These are phyloP conservation scores for Larix kaempferi DNA, from an alignment of 75 land plant genomes.

Conservation along the genomic window DNA sequence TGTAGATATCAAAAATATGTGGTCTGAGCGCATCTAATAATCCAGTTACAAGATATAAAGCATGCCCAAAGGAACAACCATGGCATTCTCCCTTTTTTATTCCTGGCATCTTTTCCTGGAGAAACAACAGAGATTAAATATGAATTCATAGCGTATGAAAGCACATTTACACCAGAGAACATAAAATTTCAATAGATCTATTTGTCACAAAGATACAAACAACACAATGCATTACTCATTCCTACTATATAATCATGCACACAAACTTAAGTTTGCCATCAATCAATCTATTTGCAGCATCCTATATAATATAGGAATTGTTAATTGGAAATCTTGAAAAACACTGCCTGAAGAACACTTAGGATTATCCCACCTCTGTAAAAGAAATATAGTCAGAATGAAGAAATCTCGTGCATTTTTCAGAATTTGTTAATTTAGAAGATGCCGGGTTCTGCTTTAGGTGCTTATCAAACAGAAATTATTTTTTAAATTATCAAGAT, in stretches of 20 bases:
- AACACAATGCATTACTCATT: not conserved
- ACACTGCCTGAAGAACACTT: too few species aligned
- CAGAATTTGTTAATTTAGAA: too few species aligned
- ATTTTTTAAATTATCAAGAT: too few species aligned
- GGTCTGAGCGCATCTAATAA: conserved; percentile 35
- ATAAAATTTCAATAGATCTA: not conserved
- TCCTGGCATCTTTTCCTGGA: conserved; percentile 24
- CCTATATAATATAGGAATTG: too few species aligned
- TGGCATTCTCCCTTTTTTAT: conserved; percentile 22
- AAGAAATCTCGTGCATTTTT: too few species aligned
- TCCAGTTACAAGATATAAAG: conserved; percentile 23
- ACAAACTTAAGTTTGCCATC: not conserved
- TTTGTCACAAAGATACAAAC: not conserved
- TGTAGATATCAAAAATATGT: conserved; percentile 12
- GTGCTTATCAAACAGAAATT: too few species aligned
- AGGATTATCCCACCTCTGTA: too few species aligned
- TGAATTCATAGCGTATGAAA: not conserved
- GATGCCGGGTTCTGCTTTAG: too few species aligned
- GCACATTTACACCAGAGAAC: not conserved
- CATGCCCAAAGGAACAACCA: conserved; percentile 22
- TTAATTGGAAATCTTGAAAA: too few species aligned
- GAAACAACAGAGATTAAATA: not conserved
- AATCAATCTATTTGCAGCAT: not conserved
- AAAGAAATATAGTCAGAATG: too few species aligned
- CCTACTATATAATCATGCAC: not conserved